Base-by-base conservation (phyloP, 305 asterid genomes). In the Fraxinus sp. region DNA sequence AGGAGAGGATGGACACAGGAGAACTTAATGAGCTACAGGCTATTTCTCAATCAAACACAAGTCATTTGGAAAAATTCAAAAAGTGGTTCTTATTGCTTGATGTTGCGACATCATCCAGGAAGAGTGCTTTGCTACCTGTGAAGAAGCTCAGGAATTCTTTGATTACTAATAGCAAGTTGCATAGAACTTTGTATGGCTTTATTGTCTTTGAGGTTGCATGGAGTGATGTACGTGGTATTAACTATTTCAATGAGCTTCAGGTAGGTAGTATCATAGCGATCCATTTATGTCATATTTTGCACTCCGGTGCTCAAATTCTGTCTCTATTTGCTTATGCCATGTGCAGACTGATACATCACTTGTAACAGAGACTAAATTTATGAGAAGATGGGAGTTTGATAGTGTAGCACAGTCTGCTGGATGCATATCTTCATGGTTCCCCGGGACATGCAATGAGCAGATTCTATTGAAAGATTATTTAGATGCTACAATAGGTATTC, bases 371-470 rank as follows among this genome's bases (percentile, higher is more conserved):
- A 86, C 98, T 82, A 96, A 92, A 90, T 84, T 88, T 82, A 93
- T 94, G 99, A 93, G 92, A 86, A 89, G 98, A 90, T 97, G 98
- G 99, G 98, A 94, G 86, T 97, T 97, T 73, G 99, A 97, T 83
- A 94, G 97, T 84, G 84, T 94, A 84, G 82, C 91, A 57, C 97
- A 94, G 80, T 98, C 98, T 83, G 90, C 90, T 59, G 83, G 87
- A 80, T 90, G 88, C 85, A 86, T 94, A 84, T 80, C 90, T 64
- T 85, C 90, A 44, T 96, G 99, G 99, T 96, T 92, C 86, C 94
- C 94, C 4, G 99, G 99, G 82, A 89, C 97, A 74, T 75, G 2
- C 78, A 30, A 82, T 18, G 99, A 97, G 82, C 90, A 55, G 87
- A 85, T 72, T 85, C 88, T 91, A 79, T 86, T 97, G 91, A 87